Evolutionary conservation across 2,329 filamentous ascomycete species (phyloP), one percentile per base, ranked within the genome.

Genomic region (Talaromyces verruculosus): DNA sequence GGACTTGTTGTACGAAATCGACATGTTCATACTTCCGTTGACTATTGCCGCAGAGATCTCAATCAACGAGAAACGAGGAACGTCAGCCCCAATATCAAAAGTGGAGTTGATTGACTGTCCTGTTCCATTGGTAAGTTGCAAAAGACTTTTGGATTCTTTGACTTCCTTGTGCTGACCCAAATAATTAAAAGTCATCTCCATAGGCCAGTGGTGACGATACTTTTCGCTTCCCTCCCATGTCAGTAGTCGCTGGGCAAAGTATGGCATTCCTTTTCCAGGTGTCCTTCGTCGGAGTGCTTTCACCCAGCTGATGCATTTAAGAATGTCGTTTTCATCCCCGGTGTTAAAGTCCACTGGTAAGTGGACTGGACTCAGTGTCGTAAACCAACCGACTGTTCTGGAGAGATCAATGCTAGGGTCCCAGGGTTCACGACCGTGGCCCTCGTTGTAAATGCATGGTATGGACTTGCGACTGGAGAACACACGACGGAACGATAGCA

Each of bases 171-270:
- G 70, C 3, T 68, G 65, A 2, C 71, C 72, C 5, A 66, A 43
- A 13, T 73, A 73, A 35, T 73, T 73, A 41, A 73, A 72, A 2
- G 68, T 11, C 35, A 73, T 69, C 58, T 73, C 72, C 63, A 70
- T 67, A 8, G 67, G 70, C 57, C 59, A 65, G 25, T 69, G 62
- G 17, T 30, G 30, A 5, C 58, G 22, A 45, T 66, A 68, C 25
- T 67, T 68, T 45, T 77, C 67, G 0, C 66, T 68, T 1, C 75
- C 75, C 1, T 72, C 70, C 25, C 70, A 64, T 41, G 69, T 77
- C 58, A 78, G 71, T 61, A 75, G 75, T 5, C 74, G 73, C 2
- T 73, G 72, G 0, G 77, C 74, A 67, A 82, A 82, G 67, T 81
- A 81, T 0, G 74, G 71, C 41, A 72, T 70, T 0, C 79, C 80